Base-by-base conservation (phyloP, 2,329 filamentous ascomycete species). In the Cucurbitaria berberidis region DNA sequence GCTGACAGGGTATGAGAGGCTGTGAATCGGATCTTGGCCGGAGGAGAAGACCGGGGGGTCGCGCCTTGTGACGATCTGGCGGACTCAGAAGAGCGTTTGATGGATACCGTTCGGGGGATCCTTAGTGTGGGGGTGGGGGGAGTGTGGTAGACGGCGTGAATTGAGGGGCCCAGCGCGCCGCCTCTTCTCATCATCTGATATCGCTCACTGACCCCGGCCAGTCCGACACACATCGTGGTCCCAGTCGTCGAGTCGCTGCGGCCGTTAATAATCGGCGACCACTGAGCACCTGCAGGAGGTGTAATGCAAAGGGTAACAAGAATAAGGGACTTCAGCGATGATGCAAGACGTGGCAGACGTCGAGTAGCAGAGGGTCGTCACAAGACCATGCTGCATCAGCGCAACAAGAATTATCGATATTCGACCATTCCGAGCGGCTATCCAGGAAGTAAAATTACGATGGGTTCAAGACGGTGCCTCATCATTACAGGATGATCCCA, bases 111-210 rank as follows among this genome's bases (percentile, higher is more conserved):
- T 72, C 57, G 65, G 64, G 59, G 63, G 46, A 57, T 59, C 51
- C 45, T 34, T 72, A 73, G 72, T 70, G 72, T 74, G 72, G 72
- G 72, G 72, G 72, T 73, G 70, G 69, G 67, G 69, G 59, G 57
- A 59, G 59, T 35, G 57, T 59, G 53, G 55, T 49, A 56, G 52
- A 42, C 59, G 56, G 56, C 53, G 52, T 53, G 51, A 54, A 59
- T 32, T 55, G 53, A 51, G 50, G 54, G 50, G 52, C 55, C 50
- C 55, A 62, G 57, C 41, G 45, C 49, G 46, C 54, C 53, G 53
- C 51, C 57, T 60, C 57, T 63, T 62, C 55, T 58, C 64, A 70
- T 72, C 71, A 74, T 75, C 70, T 75, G 71, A 73, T 74, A 65
- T 67, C 59, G 53, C 45, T 59, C 48, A 43, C 45, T 51, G 42